Percentiles rank a stretch among this genome's conserved stretches.
Conservation (phyloP, 129 eudicot genomes). For the Chrysanthemum lavandulifolium region DNA sequence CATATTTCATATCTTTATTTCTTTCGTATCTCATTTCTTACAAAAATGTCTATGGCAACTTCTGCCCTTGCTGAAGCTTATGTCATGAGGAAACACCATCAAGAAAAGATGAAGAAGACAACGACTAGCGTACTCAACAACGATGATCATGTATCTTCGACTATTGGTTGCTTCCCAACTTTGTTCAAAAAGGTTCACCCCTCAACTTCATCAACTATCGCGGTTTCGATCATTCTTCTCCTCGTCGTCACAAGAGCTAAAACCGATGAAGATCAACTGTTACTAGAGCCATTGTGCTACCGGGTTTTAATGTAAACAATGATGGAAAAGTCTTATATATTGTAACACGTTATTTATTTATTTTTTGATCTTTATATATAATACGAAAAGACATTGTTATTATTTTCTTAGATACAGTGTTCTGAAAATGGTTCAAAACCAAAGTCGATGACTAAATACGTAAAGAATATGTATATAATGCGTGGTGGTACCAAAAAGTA, state of each 20-base stretch:
- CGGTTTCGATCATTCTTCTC: slow-evolving; percentile 2
- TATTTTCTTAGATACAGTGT: too few species aligned
- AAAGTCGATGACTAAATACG: too few species aligned
- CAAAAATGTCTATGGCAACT: slow-evolving; percentile 27
- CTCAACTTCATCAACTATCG: background rate
- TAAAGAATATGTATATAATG: too few species aligned
- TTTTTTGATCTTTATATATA: too few species aligned
- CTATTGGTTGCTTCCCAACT: slow-evolving; percentile 26
- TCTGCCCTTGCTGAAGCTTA: slow-evolving; percentile 42
- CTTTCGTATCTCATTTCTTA: background rate
- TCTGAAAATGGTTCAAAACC: too few species aligned
- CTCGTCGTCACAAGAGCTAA: background rate
- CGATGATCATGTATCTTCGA: background rate
- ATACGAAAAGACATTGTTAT: too few species aligned
- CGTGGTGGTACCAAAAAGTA: too few species aligned
- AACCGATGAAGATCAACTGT: background rate
- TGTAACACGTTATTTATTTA: too few species aligned
- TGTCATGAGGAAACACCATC: slow-evolving; percentile 34
- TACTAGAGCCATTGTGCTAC: too few species aligned
- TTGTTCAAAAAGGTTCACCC: slow-evolving; percentile 42
- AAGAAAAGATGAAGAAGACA: slow-evolving; percentile 33
- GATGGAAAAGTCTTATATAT: too few species aligned
- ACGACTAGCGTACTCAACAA: background rate
- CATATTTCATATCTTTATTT: background rate
- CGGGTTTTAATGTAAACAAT: too few species aligned